Conservation (phyloP, 805 yeast genomes). For the Sugiyamaella qingdaonensis region DNA sequence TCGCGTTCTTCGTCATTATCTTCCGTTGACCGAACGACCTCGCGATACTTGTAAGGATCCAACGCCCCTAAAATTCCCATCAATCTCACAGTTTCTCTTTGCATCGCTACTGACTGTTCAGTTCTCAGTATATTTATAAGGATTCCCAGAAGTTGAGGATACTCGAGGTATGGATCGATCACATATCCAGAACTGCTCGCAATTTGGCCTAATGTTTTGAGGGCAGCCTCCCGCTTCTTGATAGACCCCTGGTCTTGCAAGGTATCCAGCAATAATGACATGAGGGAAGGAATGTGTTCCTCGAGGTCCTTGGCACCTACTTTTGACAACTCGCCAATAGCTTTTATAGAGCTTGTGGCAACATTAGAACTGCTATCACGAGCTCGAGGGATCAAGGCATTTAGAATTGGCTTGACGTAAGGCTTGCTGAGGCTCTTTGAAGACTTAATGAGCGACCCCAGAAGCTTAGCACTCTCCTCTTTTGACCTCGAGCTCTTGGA, state of each 20-base stretch:
- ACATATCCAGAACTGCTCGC: constrained; percentile 93
- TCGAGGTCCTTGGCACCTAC: constrained; percentile 85
- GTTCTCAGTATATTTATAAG: constrained; percentile 76
- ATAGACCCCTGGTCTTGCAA: constrained; percentile 92
- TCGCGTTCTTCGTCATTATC: constrained; percentile 63
- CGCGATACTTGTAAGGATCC: constrained; percentile 94
- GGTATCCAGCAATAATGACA: constrained; percentile 84
- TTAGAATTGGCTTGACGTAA: constrained; percentile 85
- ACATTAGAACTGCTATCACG: constrained; percentile 72
- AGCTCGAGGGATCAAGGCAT: constrained; percentile 72
- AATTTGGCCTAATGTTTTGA: constrained; percentile 81
- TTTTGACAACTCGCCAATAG: constrained; percentile 82
- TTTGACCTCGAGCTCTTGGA: constrained; percentile 70
- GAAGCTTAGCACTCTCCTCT: constrained; percentile 79
- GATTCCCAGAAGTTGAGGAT: constrained; percentile 82
- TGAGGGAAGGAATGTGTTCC: constrained; percentile 65
- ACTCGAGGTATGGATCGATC: constrained; percentile 85
- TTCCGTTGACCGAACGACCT: constrained; percentile 67
- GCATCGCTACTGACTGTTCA: constrained; percentile 67
- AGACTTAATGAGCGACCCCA: constrained; percentile 68
- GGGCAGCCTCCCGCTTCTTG: constrained; percentile 81
- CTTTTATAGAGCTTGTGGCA: constrained; percentile 77
- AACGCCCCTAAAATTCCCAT: constrained; percentile 94
- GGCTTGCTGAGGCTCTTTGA: constrained; percentile 85
- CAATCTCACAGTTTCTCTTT: constrained; percentile 83